phyloP scores from a whole-genome alignment of 1,139 yeast genomes.

The Taphrina populina region DNA sequence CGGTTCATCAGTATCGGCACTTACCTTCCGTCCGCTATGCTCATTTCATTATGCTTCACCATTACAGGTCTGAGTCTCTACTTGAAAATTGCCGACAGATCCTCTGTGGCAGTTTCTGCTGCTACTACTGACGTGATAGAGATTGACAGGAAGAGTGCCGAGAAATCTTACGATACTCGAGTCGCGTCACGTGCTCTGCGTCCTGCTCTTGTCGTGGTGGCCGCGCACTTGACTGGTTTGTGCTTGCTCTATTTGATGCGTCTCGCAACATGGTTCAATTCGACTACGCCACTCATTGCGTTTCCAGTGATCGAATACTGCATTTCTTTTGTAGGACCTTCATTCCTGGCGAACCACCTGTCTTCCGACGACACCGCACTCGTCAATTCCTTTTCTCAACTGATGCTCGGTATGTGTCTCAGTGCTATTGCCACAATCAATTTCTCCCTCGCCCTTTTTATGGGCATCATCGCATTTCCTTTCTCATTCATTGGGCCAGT shows the following conservation, averaged over 20 bases:
- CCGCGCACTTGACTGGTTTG: constrained; percentile 16
- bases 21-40: constrained; percentile 80
- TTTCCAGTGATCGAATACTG: constrained; percentile 6
- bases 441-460: constrained; percentile 71
- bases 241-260: constrained; percentile 33
- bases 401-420: constrained; percentile 58
- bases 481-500: constrained; percentile 61
- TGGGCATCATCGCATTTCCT: constrained; percentile 71
- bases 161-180: constrained; percentile 1
- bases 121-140: neutral
- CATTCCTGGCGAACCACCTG: constrained; percentile 26
- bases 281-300: neutral
- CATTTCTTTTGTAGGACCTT: constrained; percentile 15
- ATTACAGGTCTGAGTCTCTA: constrained; percentile 59
- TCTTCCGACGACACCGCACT: constrained; percentile 25
- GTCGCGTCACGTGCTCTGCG: constrained; percentile 8
- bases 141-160: neutral
- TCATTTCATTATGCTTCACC: constrained; percentile 69
- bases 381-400: constrained; percentile 27
- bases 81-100: constrained; percentile 5
- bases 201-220: constrained; percentile 13
- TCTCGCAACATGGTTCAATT: neutral
- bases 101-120: neutral
- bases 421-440: constrained; percentile 78
- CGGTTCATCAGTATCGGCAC: constrained; percentile 90